Base-by-base conservation (phyloP, 2,329 filamentous ascomycete genomes). In the Aspergillus sp. region DNA sequence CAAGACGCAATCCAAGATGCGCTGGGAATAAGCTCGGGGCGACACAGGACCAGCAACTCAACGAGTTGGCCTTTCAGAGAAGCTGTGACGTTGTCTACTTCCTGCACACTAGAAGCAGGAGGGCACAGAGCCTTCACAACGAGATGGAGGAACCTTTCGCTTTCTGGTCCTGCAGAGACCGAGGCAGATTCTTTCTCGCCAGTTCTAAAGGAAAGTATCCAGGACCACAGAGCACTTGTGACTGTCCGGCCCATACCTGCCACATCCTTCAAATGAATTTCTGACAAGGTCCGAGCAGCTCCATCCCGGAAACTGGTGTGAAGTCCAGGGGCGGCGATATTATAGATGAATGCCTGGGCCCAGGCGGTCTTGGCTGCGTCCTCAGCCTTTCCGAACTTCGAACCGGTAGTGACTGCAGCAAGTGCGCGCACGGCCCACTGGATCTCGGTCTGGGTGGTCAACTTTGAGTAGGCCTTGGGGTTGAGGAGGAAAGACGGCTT, bases 401-500 rank as follows among this genome's bases (percentile, higher is more conserved):
- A 73, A 17, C 82, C 80, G 15, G 81, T 73, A 15, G 87, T 83
- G 15, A 89, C 78, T 25, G 87, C 84, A 15, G 84, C 79, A 52
- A 98, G 80, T 30, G 92, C 89, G 64, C 87, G 85, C 44, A 88
- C 80, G 54, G 91, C 84, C 91, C 95, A 97, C 57, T 80, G 81
- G 19, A 92, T 80, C 68, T 99, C 95, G 56, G 93, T 90, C 58
- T 89, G 87, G 0, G 82, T 78, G 2, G 84, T 82, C 23, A 96
- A 71, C 71, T 96, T 97, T 39, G 88, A 88, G 76, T 95, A 98
- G 5, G 96, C 86, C 62, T 90, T 89, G 36, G 90, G 84, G 69
- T 91, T 96, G 5, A 98, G 82, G 19, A 98, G 80, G 73, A 96
- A 95, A 0, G 94, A 96, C 13, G 90, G 88, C 73, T 96, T 96